phyloP scores from a whole-genome alignment of 176 grass and related monocot species.

The Panicum miliaceum region DNA sequence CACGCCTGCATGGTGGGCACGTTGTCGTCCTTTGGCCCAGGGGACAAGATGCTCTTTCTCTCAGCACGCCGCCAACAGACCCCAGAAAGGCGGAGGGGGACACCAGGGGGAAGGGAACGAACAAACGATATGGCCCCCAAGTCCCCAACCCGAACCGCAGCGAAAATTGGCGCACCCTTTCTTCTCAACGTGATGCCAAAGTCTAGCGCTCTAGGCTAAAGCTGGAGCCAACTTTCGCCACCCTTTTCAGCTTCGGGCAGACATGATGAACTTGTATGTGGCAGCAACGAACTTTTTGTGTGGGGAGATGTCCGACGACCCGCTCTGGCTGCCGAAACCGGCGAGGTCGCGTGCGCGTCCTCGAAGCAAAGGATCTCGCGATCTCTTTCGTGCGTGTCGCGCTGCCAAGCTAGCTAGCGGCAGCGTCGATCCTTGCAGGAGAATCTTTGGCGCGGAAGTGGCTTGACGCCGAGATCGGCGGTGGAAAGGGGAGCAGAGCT shows the following conservation, averaged over 20 bases:
- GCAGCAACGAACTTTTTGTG: neutral
- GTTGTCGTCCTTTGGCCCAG: neutral
- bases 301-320: neutral
- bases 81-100: neutral
- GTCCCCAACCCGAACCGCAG: neutral
- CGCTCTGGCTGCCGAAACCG: neutral
- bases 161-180: neutral
- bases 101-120: neutral
- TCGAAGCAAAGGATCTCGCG: conserved; percentile 20
- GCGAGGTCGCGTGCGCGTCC: neutral
- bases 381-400: neutral
- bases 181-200: neutral
- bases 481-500: neutral
- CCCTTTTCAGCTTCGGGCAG: neutral
- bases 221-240: neutral
- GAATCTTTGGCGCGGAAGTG: neutral
- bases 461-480: neutral
- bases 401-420: neutral
- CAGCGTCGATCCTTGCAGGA: neutral
- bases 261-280: too few species aligned
- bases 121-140: neutral
- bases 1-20: neutral
- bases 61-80: neutral
- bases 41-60: neutral
- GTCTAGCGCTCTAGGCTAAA: neutral